Base-by-base conservation (phyloP, 257 asterid species). In the Anisodus acutangulus region DNA sequence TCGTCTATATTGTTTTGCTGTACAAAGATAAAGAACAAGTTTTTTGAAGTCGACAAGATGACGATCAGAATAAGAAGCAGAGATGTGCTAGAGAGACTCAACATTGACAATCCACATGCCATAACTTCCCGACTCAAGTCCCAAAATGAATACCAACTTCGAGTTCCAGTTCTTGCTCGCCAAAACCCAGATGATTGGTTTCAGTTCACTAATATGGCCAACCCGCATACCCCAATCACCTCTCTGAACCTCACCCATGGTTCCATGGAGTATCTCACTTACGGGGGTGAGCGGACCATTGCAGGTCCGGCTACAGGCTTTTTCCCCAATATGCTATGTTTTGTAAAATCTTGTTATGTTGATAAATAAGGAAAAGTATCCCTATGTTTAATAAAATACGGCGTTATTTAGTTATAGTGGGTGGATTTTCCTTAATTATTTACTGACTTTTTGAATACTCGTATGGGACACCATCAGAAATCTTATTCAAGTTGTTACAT, bases 1-100 rank as follows among this genome's bases (percentile, higher is more conserved):
- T 64, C 16, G 31, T 66, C 45, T 31, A 8, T 17, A 57, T 16
- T 63, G 26, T 66, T 71, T 22, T 22, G 58, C 79, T 71, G 17
- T 71, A 45, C 19, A 72, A 43, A 45, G 10, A 45, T 47, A 72
- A 72, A 22, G 26, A 22, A 22, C 26, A 22, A 22, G 26, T 22
- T 22, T 22, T 22, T 22, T 22, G 26, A 22, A 22, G 63, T 55
- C 17, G 59, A 59, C 51, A 91, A 87, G 92, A 92, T 96, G 99
- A 93, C 95, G 97, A 94, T 97, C 90, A 90, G 99, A 91, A 88
- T 97, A 87, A 97, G 99, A 78, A 97, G 99, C 91, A 92, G 99
- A 84, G 99, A 97, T 84, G 99, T 98, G 37, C 81, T 97, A 70
- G 99, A 97, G 89, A 91, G 99, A 82, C 90, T 97, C 83, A 91